Base-by-base conservation (phyloP, 2,329 filamentous ascomycete genomes). In the Diaporthe sp. region DNA sequence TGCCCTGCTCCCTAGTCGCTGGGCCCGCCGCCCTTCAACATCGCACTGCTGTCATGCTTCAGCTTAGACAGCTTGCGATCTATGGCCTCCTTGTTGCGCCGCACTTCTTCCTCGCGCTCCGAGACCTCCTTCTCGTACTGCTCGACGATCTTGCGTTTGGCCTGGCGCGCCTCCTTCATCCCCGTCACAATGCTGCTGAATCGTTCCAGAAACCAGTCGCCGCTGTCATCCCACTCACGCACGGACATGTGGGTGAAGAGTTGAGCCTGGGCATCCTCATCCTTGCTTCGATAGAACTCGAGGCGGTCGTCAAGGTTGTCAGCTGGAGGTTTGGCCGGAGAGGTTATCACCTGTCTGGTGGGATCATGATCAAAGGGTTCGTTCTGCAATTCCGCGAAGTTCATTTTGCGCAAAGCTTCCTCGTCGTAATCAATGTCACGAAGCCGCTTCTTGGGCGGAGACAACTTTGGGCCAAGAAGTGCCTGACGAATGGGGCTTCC, bases 321-420 rank as follows among this genome's bases (percentile, higher is more conserved):
- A 25, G 84, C 84, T 3, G 78, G 72, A 6, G 81, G 80, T 15
- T 77, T 76, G n/a, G 76, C 83, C 75, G 77, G 82, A 72, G 78
- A 82, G 81, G 80, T 80, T 81, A 82, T 63, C 78, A 84, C 81
- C n/a, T 84, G 84, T 70, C 86, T 85, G 61, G 88, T 83, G 4
- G 89, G 89, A 76, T 91, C 89, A 74, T 87, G 86, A 78, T 92
- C 90, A 76, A 92, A 92, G 0, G 86, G 84, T 77, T 92, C 87
- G 3, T 83, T 81, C 69, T 83, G 85, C 17, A 92, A 82, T 39
- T 88, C 84, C 3, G 84, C 77, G 79, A 87, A 91, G 56, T 84
- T 84, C 90, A 91, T 92, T 13, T 81, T 80, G 75, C 85, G 84
- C n/a, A 92, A 83, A 53, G 85, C 84, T 56, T 85, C 85, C 79